phyloP scores from a whole-genome alignment of 2,329 filamentous ascomycete genomes.

The Neonectria ditissima region DNA sequence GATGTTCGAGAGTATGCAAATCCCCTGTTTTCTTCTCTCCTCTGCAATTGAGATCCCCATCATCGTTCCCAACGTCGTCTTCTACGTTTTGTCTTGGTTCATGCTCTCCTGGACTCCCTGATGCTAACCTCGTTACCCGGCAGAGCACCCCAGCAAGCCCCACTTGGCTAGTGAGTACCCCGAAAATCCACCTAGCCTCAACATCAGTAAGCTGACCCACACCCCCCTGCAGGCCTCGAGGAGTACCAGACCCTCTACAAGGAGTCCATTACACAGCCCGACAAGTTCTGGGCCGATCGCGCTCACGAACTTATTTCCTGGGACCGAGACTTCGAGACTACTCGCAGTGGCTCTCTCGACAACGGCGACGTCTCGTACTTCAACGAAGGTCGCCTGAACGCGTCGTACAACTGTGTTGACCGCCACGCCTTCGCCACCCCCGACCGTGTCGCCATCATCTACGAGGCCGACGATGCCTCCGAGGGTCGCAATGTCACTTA shows the following conservation, averaged over 20 bases:
- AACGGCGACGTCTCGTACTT: conserved; percentile 95
- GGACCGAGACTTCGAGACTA: conserved; percentile 92
- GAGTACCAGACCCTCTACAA: conserved; percentile 77
- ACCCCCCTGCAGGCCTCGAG: conserved; percentile 64
- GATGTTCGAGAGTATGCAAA: conserved; percentile 73
- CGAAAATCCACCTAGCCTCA: conserved; percentile 40
- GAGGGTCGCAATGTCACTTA: conserved; percentile 94
- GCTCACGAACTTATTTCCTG: conserved; percentile 92
- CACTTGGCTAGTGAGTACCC: conserved; percentile 70
- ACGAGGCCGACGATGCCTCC: conserved; percentile 91
- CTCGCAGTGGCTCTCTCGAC: conserved; percentile 79
- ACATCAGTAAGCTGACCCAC: conserved; percentile 39
- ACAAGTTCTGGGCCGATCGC: conserved; percentile 88
- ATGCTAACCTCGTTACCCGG: conserved; percentile 53
- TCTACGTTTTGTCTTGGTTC: conserved; percentile 22
- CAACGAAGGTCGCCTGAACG: conserved; percentile 91
- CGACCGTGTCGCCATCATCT: conserved; percentile 95
- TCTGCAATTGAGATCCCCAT: conserved; percentile 25
- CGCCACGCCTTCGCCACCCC: conserved; percentile 96
- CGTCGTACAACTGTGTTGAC: conserved; percentile 97
- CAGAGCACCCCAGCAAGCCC: conserved; percentile 78
- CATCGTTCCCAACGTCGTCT: conserved; percentile 13
- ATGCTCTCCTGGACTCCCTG: conserved; percentile 30
- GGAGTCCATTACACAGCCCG: conserved; percentile 89
- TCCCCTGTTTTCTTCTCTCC: conserved; percentile 24